Evolutionary conservation across 2,329 filamentous ascomycete genomes (phyloP).

Genomic region (Aureobasidium sp.): DNA sequence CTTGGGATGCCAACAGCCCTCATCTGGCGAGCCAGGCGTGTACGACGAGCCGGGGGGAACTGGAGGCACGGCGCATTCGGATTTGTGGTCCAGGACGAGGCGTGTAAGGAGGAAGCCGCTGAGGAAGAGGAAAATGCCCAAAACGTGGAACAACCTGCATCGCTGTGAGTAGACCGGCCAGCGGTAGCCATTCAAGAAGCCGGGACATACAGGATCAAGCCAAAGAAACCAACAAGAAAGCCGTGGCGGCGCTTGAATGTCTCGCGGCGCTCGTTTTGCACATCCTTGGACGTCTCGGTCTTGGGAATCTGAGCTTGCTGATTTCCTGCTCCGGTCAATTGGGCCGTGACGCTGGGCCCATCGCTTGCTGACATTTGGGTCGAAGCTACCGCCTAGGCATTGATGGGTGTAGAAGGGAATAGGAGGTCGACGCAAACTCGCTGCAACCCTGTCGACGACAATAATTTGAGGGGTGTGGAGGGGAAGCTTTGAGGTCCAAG

Average conservation of each 20-base stretch:
- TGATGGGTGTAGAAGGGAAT: not conserved
- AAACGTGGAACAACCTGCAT: conserved; percentile 59
- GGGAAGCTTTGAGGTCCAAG: not conserved
- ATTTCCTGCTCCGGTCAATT: conserved; percentile 8
- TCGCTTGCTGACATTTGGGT: conserved; percentile 10
- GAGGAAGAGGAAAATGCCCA: conserved; percentile 86
- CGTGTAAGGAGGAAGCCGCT: conserved; percentile 90
- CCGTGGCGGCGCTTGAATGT: conserved; percentile 49
- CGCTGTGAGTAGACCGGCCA: not conserved
- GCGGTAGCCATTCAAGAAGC: not conserved
- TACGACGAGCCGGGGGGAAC: conserved; percentile 36
- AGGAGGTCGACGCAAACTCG: not conserved
- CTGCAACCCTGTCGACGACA: not conserved
- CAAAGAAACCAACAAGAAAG: conserved; percentile 57
- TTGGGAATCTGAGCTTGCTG: conserved; percentile 11
- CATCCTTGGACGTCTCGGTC: conserved; percentile 20
- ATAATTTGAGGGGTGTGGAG: conserved; percentile 12
- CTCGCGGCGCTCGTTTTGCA: conserved; percentile 37
- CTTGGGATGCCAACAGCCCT: conserved; percentile 94
- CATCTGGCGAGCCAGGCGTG: conserved; percentile 37
- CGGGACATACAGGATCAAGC: conserved; percentile 52
- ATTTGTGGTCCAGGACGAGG: conserved; percentile 69
- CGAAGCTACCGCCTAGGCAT: conserved; percentile 13
- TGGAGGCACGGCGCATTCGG: conserved; percentile 69
- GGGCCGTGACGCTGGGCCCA: conserved; percentile 2